Evolutionary conservation across 805 yeast species (phyloP).

Genomic region (Suhomyces sp.): DNA sequence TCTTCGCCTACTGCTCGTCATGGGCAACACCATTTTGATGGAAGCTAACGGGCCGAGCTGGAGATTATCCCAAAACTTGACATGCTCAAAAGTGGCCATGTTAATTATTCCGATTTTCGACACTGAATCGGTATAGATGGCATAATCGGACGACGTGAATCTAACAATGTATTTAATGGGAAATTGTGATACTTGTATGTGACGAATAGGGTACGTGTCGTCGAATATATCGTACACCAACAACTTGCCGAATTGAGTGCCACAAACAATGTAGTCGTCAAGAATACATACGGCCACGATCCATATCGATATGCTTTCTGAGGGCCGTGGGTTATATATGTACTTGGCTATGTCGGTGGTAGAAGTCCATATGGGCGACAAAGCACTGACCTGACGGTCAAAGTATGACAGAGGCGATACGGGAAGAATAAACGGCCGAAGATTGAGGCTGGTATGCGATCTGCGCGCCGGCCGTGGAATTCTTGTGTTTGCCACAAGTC

Average conservation of each 20-base stretch:
- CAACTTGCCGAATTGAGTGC: slow-evolving; percentile 32
- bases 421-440: background rate
- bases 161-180: slow-evolving; percentile 19
- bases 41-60: slow-evolving; percentile 21
- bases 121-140: slow-evolving; percentile 28
- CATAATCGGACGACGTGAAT: slow-evolving; percentile 16
- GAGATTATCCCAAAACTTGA: slow-evolving; percentile 19
- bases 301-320: slow-evolving; percentile 19
- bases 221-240: slow-evolving; percentile 16
- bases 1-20: slow-evolving; percentile 1
- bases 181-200: slow-evolving; percentile 20
- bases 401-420: slow-evolving; percentile 1
- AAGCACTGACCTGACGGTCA: slow-evolving; percentile 9
- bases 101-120: slow-evolving; percentile 29
- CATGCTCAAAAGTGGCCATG: slow-evolving; percentile 12
- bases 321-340: slow-evolving; percentile 9
- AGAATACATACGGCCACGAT: slow-evolving; percentile 19
- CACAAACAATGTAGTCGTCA: slow-evolving; percentile 19
- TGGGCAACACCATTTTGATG: slow-evolving; percentile 14
- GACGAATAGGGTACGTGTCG: slow-evolving; percentile 13
- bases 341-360: slow-evolving; percentile 7
- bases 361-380: slow-evolving; percentile 16
- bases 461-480: slow-evolving; percentile 3
- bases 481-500: background rate
- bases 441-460: slow-evolving; percentile 3